Evolutionary conservation across 2,329 filamentous ascomycete species (phyloP), one percentile per base, ranked within the genome.

Genomic region (Fusarium dimerum): DNA sequence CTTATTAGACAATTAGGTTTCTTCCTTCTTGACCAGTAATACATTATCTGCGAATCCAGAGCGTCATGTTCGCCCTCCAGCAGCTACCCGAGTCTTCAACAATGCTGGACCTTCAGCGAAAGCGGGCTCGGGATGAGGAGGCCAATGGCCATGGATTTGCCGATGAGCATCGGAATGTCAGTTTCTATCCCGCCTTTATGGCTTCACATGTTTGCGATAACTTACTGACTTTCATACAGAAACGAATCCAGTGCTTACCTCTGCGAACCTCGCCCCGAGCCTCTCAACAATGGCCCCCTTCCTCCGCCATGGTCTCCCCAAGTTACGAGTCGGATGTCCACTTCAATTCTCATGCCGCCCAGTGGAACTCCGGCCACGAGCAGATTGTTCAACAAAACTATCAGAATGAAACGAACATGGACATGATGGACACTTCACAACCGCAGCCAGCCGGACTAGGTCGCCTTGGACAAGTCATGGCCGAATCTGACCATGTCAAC

Each of bases 161-260:
- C 54, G 73, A 71, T 5, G 78, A 80, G 65, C 79, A 81, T 61
- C 73, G 78, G 64, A 78, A 74, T 60, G 78, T 81, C 70, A 63
- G 77, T 59, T 36, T 43, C n/a, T 15, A 32, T 40, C 26, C n/a
- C 30, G 18, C 47, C 17, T 38, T 20, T 46, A 9, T 9, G 34
- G 30, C 20, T 11, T 16, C 32, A 41, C n/a, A 13, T 26, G 16
- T 41, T 54, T 39, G 43, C 40, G 5, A 38, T 44, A 26, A 29
- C 18, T 44, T 47, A 42, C 57, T 67, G 54, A 71, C 54, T 17
- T 30, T 47, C 29, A 13, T 36, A 36, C 48, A 83, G 80, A 83
- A 83, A 78, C 78, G 80, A 39, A 56, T 82, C 15, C 79, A 82
- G 51, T 76, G 77, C 42, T 74, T 83, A 5, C 79, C 80, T 12